Evolutionary conservation across 768 basidiomycete species (phyloP), one percentile per base, ranked within the genome.

Genomic region (Rhodotorula babjevae): DNA sequence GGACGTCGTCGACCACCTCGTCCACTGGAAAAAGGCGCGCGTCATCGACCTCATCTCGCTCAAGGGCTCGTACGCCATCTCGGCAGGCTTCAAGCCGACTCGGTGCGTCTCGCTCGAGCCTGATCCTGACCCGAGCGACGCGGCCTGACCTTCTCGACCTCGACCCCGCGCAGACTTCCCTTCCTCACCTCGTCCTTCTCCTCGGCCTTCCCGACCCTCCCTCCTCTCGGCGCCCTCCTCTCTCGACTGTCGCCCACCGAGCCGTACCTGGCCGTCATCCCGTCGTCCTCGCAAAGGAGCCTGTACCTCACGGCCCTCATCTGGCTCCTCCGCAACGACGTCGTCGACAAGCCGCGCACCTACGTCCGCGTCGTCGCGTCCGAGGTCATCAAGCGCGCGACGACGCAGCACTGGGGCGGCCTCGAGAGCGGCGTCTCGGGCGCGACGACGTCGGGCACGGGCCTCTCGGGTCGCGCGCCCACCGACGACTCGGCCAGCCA

Each of bases 281-380:
- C 63, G 29, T 88, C 89, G 23, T 8, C 14, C 77, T 88, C 89
- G 52, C 82, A 85, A 19, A 86, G 92, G 42, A 84, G 86, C 10
- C 80, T 87, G 63, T 95, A 90, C 80, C 86, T 89, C 74, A 87
- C 92, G 40, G 90, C 94, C 44, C 87, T 98, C 19, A 82, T 90
- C 50, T 97, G 94, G 95, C 87, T 98, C 84, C 84, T 97, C 50
- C 90, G 90, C 79, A 87, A 88, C 53, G 92, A 92, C 78, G 84
- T 98, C 74, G 83, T 97, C 27, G 85, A 91, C 64, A 90, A 91
- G 27, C 84, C 93, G 40, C 93, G 94, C 78, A 87, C 93, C 23
- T 88, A 90, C 50, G 87, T 95, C 65, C 88, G 93, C 44, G 84
- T 98, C 55, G 86, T 92, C 49, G 93, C 90, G 0, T 88, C 91